phyloP scores from a whole-genome alignment of 139 green algal genomes.

The Micractinium conductrix region DNA sequence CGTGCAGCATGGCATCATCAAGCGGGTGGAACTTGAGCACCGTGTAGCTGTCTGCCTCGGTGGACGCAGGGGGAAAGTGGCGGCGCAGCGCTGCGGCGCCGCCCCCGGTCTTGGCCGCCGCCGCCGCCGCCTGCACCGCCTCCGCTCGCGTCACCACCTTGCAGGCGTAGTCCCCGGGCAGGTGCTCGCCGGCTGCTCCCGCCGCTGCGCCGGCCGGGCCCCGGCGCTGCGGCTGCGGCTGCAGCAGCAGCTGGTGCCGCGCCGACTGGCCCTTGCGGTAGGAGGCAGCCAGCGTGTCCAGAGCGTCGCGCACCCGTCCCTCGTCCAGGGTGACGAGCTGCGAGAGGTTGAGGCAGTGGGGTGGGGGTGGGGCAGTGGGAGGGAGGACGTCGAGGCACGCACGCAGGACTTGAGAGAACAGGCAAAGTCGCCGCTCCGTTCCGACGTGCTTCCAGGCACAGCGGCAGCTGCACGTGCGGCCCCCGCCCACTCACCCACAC shows the following conservation, averaged over 20 bases:
- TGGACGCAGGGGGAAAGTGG: conserved; percentile 53
- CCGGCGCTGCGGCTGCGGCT: neutral
- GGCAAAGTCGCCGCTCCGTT: no score
- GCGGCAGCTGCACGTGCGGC: no score
- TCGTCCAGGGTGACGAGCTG: conserved; percentile 15
- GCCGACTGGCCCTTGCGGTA: conserved; percentile 17
- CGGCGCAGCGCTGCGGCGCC: conserved; percentile 18
- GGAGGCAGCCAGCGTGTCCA: neutral
- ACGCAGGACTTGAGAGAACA: no score
- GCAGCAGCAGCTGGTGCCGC: conserved; percentile 19
- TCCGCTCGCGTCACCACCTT: neutral
- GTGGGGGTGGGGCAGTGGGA: neutral
- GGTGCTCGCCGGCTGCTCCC: neutral
- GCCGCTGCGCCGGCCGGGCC: neutral
- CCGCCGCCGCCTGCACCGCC: neutral
- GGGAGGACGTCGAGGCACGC: no score
- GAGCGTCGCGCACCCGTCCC: neutral
- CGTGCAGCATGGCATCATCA: conserved; percentile 18
- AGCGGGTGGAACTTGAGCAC: conserved; percentile 72
- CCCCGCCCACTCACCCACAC: conserved; percentile 28
- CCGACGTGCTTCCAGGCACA: no score
- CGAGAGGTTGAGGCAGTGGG: neutral
- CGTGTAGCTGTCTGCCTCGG: conserved; percentile 59
- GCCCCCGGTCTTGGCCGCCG: neutral
- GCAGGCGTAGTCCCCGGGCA: conserved; percentile 15